Evolutionary conservation across 306 rosid species (phyloP), one percentile per base, ranked within the genome.

Genomic region (Cucumis cinereus): DNA sequence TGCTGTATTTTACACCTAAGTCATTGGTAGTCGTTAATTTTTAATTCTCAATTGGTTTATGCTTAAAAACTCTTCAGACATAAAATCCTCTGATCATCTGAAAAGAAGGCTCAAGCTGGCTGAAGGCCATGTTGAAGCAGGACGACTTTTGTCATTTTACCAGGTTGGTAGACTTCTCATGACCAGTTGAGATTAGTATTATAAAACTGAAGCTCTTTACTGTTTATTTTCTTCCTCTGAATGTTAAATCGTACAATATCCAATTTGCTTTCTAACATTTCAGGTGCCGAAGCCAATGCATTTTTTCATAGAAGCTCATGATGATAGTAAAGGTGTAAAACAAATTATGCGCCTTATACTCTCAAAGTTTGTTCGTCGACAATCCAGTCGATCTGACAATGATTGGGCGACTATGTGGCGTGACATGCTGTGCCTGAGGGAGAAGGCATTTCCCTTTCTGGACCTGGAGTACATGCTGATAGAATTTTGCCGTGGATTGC

Each of bases 391-490:
- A 55, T 87, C 96, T 40, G 99, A 94, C 81, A 92, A 84, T 86
- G 99, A 94, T 80, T 94, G 99, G 99, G 96, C 99, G 75, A 89
- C 78, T 85, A 86, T 94, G 96, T 94, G 99, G 99, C 96, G 90
- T 77, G 99, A 94, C 82, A 89, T 94, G 96, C 93, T 78, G 81
- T 89, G 86, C 82, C 82, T 90, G 78, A 89, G 92, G 88, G 99
- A 94, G 68, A 94, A 89, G 79, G 90, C 96, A 76, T 94, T 94
- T 82, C 90, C 92, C 78, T 90, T 94, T 85, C 87, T 94, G 80
- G 97, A 94, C 77, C 82, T 73, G 58, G 99, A 94, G 87, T 92
- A 89, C 85, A 86, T 88, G 87, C 86, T 92, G 85, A 82, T 86
- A 88, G 99, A 94, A 82, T 94, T 90, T 86, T 94, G 96, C 79